A percentile compares a stretch with the other conserved stretches of the same genome.
Conservation (phyloP, 345 rosid genomes). For the Citrus unshiu region DNA sequence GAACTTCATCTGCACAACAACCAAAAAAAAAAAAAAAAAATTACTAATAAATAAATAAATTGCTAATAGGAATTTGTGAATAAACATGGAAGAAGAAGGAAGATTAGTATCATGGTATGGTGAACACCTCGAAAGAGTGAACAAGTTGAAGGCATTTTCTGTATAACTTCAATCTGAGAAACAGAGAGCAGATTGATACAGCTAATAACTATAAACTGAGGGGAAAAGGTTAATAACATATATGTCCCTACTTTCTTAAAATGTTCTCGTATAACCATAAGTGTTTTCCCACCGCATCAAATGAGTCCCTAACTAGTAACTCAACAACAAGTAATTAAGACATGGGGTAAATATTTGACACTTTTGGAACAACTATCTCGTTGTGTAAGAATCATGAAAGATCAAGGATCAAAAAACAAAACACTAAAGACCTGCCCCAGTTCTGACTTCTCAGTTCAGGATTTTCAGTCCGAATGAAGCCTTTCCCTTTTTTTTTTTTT, state of each 20-base stretch:
- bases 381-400: neutral
- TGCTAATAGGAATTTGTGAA: neutral
- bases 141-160: neutral
- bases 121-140: neutral
- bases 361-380: neutral
- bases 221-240: neutral
- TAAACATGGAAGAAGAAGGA: neutral
- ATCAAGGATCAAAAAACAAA: neutral
- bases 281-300: neutral
- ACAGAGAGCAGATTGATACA: too few species aligned
- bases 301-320: neutral
- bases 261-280: accelerated
- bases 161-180: neutral
- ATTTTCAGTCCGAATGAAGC: neutral
- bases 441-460: neutral
- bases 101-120: neutral
- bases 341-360: neutral
- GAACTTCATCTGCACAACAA: constrained; percentile 28
- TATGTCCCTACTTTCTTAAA: neutral
- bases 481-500: neutral
- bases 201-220: neutral
- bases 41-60: too few species aligned
- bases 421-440: neutral
- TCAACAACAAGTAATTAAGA: too few species aligned
- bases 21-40: neutral